phyloP scores from a whole-genome alignment of 2,329 filamentous ascomycete species.

The Penicillium decumbens region DNA sequence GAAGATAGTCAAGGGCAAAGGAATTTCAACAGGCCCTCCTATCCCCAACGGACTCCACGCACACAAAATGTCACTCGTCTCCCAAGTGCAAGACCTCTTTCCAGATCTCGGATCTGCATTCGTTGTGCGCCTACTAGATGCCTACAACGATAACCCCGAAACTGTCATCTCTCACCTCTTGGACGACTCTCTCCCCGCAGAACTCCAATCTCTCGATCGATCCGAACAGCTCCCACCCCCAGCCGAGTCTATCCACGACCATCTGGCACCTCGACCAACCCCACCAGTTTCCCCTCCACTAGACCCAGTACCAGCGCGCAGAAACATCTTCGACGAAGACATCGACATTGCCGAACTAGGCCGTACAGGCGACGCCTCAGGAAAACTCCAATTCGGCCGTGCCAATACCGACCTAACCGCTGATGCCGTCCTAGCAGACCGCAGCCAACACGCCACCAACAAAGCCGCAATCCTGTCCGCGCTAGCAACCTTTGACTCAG shows the following conservation, averaged over 20 bases:
- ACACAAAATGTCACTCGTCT: slow-evolving; percentile 77
- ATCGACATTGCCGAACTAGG: slow-evolving; percentile 66
- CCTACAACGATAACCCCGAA: slow-evolving; percentile 73
- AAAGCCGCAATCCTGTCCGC: slow-evolving; percentile 87
- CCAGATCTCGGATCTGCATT: slow-evolving; percentile 81
- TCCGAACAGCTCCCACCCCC: slow-evolving; percentile 49
- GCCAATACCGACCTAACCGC: slow-evolving; percentile 57
- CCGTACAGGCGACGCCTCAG: slow-evolving; percentile 51
- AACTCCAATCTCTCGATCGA: slow-evolving; percentile 62
- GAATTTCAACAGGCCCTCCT: slow-evolving; percentile 25
- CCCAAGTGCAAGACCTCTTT: slow-evolving; percentile 90
- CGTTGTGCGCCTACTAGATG: slow-evolving; percentile 70
- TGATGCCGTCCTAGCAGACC: slow-evolving; percentile 66
- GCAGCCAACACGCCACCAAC: slow-evolving; percentile 57
- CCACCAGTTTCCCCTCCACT: slow-evolving; percentile 30
- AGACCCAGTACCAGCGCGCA: slow-evolving; percentile 45
- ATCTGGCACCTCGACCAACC: slow-evolving; percentile 53
- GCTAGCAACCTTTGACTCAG: slow-evolving; percentile 80
- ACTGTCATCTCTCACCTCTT: slow-evolving; percentile 76
- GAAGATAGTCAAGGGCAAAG: slow-evolving; percentile 41
- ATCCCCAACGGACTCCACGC: slow-evolving; percentile 58
- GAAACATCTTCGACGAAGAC: slow-evolving; percentile 75
- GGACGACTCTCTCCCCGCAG: slow-evolving; percentile 66
- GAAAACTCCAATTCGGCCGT: slow-evolving; percentile 73
- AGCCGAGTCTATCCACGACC: slow-evolving; percentile 48